phyloP scores from a whole-genome alignment of 2,329 filamentous ascomycete genomes.

The Paracamarosporium sp. region DNA sequence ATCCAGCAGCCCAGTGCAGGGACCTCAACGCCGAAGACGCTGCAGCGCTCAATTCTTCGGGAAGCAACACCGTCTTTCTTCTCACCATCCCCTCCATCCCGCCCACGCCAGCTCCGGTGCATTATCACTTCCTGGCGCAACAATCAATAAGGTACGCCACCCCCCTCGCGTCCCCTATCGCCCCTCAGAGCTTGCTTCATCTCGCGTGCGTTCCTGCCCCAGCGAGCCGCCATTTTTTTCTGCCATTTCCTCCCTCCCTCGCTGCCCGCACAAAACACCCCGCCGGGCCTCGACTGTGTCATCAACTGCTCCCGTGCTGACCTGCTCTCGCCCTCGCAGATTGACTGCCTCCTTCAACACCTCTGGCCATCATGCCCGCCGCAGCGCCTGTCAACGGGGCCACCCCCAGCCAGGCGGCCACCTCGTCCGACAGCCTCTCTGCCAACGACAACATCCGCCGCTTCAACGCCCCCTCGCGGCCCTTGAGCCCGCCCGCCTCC shows the following conservation, averaged over 20 bases:
- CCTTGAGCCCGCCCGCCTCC: conserved; percentile 83
- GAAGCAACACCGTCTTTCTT: conserved; percentile 28
- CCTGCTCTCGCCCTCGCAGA: conserved; percentile 8
- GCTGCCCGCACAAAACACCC: conserved; percentile 23
- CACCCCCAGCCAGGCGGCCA: conserved; percentile 36
- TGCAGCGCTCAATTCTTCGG: conserved; percentile 34
- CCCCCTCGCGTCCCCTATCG: conserved; percentile 7
- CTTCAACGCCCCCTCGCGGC: conserved; percentile 90
- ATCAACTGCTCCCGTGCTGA: conserved; percentile 10
- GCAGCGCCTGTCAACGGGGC: conserved; percentile 46
- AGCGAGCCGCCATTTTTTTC: conserved; percentile 12
- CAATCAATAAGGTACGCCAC: conserved; percentile 36
- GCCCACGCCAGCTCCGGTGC: conserved; percentile 32
- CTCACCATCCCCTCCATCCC: conserved; percentile 33
- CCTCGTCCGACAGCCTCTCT: conserved; percentile 57
- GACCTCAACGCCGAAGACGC: conserved; percentile 34
- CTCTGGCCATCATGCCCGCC: conserved; percentile 52
- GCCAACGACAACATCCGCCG: conserved; percentile 99
- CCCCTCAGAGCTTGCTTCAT: conserved; percentile 14
- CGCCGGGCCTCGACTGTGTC: conserved; percentile 4
- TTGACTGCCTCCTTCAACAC: conserved; percentile 22
- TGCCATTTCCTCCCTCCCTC: conserved; percentile 2
- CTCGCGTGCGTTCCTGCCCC: conserved; percentile 23
- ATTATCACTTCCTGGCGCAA: conserved; percentile 24
- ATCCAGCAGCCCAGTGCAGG: conserved; percentile 30